phyloP scores from a whole-genome alignment of 1,284 basidiomycete genomes.

The Ganoderma sinense region DNA sequence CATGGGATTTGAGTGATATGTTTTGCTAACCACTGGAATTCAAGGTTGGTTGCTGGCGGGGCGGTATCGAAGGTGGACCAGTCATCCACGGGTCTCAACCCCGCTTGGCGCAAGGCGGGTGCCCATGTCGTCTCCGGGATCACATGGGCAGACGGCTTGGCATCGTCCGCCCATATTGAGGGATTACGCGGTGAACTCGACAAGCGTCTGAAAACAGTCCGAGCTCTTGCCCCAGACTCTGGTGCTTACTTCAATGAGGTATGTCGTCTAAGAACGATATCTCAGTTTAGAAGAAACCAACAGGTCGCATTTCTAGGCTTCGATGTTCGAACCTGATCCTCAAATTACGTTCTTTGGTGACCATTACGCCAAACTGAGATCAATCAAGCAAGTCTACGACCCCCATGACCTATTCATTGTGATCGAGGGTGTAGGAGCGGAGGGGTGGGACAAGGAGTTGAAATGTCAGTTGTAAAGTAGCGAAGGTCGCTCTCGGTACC shows the following conservation, averaged over 20 bases:
- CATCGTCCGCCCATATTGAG: constrained; percentile 35
- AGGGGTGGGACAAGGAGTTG: constrained; percentile 41
- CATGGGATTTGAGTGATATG: background rate
- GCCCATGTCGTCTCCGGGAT: constrained; percentile 34
- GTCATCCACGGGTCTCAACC: constrained; percentile 49
- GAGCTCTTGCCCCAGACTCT: constrained; percentile 37
- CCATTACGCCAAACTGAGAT: constrained; percentile 47
- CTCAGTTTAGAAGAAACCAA: background rate
- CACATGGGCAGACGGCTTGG: constrained; percentile 44
- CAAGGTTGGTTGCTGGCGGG: constrained; percentile 48
- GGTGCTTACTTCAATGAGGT: constrained; percentile 53
- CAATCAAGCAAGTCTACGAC: constrained; percentile 53
- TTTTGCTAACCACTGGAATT: background rate
- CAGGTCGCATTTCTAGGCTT: constrained; percentile 40
- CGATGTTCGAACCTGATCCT: constrained; percentile 46
- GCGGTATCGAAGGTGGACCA: constrained; percentile 45
- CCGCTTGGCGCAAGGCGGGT: constrained; percentile 50
- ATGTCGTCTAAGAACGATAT: constrained; percentile 11
- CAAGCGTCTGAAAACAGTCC: constrained; percentile 29
- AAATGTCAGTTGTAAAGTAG: constrained; percentile 23
- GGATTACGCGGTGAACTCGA: constrained; percentile 21
- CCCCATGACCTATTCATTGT: constrained; percentile 50
- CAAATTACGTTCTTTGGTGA: constrained; percentile 51
- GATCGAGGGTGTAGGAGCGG: constrained; percentile 51
- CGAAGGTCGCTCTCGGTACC: no score